Evolutionary conservation across 495 filamentous ascomycete species (phyloP).

Genomic region (Xeromyces bisporus): DNA sequence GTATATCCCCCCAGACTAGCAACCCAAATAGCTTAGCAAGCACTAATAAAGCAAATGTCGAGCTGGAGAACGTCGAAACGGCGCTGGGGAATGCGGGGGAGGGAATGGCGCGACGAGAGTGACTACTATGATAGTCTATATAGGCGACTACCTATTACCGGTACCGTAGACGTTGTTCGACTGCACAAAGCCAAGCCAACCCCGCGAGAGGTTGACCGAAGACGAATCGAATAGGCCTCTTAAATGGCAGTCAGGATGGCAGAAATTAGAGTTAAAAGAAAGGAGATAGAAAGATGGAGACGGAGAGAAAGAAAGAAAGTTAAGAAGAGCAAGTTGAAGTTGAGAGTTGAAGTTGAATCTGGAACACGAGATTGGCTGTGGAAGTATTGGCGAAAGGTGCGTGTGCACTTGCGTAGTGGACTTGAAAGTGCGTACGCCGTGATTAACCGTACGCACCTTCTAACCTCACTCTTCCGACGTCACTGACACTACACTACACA

Average conservation of each 20-base stretch:
- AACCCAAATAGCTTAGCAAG: too few species aligned
- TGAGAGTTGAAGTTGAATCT: conserved; percentile 40
- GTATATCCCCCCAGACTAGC: too few species aligned
- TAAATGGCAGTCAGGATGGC: neutral
- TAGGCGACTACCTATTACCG: too few species aligned
- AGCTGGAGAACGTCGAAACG: neutral
- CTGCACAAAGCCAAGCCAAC: conserved; percentile 17
- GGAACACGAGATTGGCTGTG: conserved; percentile 18
- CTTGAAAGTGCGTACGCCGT: too few species aligned
- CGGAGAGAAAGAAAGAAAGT: neutral
- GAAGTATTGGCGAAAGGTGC: neutral
- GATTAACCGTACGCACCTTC: too few species aligned
- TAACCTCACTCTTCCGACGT: too few species aligned
- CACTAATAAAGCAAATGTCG: neutral
- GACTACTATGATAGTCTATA: too few species aligned
- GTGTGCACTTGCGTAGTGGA: too few species aligned
- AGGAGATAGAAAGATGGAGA: neutral
- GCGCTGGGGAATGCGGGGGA: too few species aligned
- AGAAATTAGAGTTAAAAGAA: neutral
- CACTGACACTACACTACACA: too few species aligned
- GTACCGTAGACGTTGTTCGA: conserved; percentile 11
- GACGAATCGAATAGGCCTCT: too few species aligned
- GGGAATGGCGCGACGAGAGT: neutral
- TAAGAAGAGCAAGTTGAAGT: conserved; percentile 26
- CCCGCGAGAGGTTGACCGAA: conserved; percentile 4